Evolutionary conservation across 768 basidiomycete genomes (phyloP).

Genomic region (Dendrothele bispora): DNA sequence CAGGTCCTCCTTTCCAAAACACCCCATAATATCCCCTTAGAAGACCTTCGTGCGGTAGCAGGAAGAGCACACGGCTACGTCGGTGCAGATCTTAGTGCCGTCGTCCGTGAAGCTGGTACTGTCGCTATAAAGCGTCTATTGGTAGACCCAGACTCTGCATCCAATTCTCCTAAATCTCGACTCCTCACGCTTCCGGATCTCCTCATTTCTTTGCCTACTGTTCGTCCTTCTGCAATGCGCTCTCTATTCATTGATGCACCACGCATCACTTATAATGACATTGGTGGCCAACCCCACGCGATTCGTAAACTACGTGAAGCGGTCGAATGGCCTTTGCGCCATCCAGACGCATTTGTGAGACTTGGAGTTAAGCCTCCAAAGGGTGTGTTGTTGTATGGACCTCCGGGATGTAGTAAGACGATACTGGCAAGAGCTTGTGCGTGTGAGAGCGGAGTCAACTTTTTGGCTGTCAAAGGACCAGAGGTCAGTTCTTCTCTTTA

Average conservation of each 20-base stretch:
- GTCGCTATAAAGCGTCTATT: slow-evolving; percentile 59
- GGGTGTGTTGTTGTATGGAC: slow-evolving; percentile 90
- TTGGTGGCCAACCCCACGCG: slow-evolving; percentile 81
- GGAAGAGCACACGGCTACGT: slow-evolving; percentile 92
- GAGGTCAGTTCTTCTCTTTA: slow-evolving; percentile 57
- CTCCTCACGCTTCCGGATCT: slow-evolving; percentile 65
- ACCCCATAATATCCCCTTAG: slow-evolving; percentile 66
- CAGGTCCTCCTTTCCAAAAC: slow-evolving; percentile 80
- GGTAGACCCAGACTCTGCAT: slow-evolving; percentile 13
- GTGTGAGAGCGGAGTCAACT: slow-evolving; percentile 92
- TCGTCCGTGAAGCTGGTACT: slow-evolving; percentile 83
- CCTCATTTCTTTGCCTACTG: slow-evolving; percentile 64
- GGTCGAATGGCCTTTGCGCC: slow-evolving; percentile 92
- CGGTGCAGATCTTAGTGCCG: slow-evolving; percentile 90
- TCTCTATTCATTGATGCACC: slow-evolving; percentile 89
- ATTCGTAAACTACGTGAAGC: slow-evolving; percentile 88
- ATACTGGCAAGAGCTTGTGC: slow-evolving; percentile 90
- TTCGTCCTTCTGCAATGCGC: slow-evolving; percentile 93
- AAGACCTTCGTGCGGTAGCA: slow-evolving; percentile 67
- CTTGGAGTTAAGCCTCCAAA: slow-evolving; percentile 87
- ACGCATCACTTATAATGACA: slow-evolving; percentile 79
- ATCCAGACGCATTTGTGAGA: slow-evolving; percentile 83
- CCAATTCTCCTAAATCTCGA: slow-evolving; percentile 27
- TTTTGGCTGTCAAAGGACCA: slow-evolving; percentile 95
- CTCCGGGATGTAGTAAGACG: slow-evolving; percentile 98